Evolutionary conservation across 768 basidiomycete species (phyloP), one percentile per base, ranked within the genome.

Genomic region (Rhizopogon rudus): DNA sequence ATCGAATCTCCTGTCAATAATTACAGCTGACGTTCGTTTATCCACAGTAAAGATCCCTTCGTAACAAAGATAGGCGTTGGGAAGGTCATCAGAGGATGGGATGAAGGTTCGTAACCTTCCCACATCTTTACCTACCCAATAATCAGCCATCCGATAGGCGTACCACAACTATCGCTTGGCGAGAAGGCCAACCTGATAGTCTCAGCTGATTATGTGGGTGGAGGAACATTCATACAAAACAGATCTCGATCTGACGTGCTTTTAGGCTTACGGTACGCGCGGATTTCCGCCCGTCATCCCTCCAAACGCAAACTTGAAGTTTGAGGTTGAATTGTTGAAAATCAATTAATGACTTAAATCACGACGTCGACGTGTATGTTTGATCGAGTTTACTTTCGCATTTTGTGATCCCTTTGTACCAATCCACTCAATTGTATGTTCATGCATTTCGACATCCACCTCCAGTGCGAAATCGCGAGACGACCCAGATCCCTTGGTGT

Each of bases 81-180:
- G 7, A 84, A 86, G 65, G 92, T 95, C 45, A 93, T 95, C 73
- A 87, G 78, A 65, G 90, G 92, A 31, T 94, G 91, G 93, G 92
- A 93, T 64, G 89, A 93, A 69, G 92, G 93, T 86, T 60, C 62
- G 78, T 71, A 37, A 28, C 7, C 13, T 12, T 8, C 17, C 43
- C 29, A 37, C 3, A 12, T 35, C 10, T 37, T 44, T n/a, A 25
- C 8, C 6, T 50, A 29, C 8, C 14, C 44, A 17, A 41, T 28
- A n/a, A n/a, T n/a, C 51, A 60, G 67, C 59, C 57, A 57, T 64
- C 58, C 51, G 52, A 57, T 63, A 92, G 91, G 85, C 49, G 90
- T 95, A 14, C 82, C 79, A 5, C 76, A 91, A 73, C 73, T 94
- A 58, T 90, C 89, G 10, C 37, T 90, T 33, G 90, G 90, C 60